Conservation (phyloP, 805 yeast species). For the Tetrapisispora fleetii region DNA sequence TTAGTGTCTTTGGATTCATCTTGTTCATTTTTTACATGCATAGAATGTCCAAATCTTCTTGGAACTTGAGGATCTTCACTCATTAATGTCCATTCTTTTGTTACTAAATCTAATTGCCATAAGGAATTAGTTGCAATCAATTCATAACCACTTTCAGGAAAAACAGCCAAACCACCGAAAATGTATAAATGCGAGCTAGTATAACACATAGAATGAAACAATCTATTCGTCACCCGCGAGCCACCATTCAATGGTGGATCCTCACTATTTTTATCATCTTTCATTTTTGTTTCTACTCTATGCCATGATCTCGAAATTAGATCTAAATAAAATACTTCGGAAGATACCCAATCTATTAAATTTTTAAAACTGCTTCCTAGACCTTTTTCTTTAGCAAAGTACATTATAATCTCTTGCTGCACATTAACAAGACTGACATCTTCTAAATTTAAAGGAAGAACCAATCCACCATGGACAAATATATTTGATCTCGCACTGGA, state of each 20-base stretch:
- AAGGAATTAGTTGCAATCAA: slow-evolving; percentile 48
- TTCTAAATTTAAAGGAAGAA: slow-evolving; percentile 43
- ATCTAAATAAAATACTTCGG: slow-evolving; percentile 53
- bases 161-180: slow-evolving; percentile 53
- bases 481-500: slow-evolving; percentile 49
- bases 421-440: slow-evolving; percentile 34
- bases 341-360: slow-evolving; percentile 39
- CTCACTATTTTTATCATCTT: background rate
- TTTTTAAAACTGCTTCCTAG: slow-evolving; percentile 17
- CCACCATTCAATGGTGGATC: background rate
- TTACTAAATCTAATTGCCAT: slow-evolving; percentile 54
- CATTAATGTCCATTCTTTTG: slow-evolving; percentile 45
- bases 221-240: slow-evolving; percentile 27
- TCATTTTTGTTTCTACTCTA: slow-evolving; percentile 26
- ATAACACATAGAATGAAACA: slow-evolving; percentile 50
- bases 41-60: slow-evolving; percentile 44
- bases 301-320: slow-evolving; percentile 53
- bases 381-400: slow-evolving; percentile 21
- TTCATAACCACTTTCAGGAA: slow-evolving; percentile 29
- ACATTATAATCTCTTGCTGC: slow-evolving; percentile 30
- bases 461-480: slow-evolving; percentile 60
- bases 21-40: slow-evolving; percentile 29
- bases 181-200: slow-evolving; percentile 43
- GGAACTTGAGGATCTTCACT: slow-evolving; percentile 31
- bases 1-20: slow-evolving; percentile 26